These are phyloP conservation scores for Chenopodium quinoa DNA, from an alignment of 148 eudicot species.

Conservation along the genomic window DNA sequence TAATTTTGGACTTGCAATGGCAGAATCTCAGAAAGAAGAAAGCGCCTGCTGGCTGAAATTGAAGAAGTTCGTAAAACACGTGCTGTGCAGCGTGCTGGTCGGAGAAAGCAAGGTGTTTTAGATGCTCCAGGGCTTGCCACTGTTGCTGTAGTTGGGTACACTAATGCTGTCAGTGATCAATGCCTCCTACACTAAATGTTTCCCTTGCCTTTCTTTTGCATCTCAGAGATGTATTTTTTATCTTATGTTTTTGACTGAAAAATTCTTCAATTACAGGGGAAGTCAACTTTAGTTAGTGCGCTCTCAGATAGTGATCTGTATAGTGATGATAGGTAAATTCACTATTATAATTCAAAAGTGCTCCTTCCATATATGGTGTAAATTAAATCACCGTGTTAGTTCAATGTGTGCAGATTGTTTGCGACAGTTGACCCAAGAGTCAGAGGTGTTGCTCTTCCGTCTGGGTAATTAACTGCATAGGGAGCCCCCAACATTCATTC, in stretches of 20 bases:
- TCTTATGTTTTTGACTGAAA: slow-evolving; percentile 7
- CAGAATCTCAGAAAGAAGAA: slow-evolving; percentile 79
- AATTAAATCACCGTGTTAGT: background rate
- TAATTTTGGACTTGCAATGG: slow-evolving; percentile 22
- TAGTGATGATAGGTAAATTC: slow-evolving; percentile 65
- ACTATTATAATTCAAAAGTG: background rate
- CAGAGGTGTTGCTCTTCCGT: slow-evolving; percentile 78
- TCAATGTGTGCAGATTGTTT: slow-evolving; percentile 61
- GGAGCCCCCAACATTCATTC: background rate
- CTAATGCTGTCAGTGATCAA: slow-evolving; percentile 81
- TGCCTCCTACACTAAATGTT: background rate
- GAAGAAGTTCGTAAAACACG: slow-evolving; percentile 88
- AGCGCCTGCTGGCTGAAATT: slow-evolving; percentile 69
- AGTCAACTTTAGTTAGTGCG: slow-evolving; percentile 84
- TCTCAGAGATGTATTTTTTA: background rate
- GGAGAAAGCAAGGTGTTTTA: slow-evolving; percentile 68
- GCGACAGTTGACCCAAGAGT: slow-evolving; percentile 93
- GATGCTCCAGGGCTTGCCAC: slow-evolving; percentile 68
- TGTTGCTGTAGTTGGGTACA: slow-evolving; percentile 91
- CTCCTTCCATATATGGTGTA: background rate
- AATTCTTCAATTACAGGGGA: slow-evolving; percentile 57
- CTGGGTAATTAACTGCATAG: slow-evolving; percentile 57
- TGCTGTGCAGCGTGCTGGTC: slow-evolving; percentile 87
- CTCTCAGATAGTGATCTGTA: slow-evolving; percentile 66
- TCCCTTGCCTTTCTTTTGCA: slow-evolving; percentile 7